Evolutionary conservation across 805 yeast species (phyloP).

Genomic region (Kregervanrija fluxuum): DNA sequence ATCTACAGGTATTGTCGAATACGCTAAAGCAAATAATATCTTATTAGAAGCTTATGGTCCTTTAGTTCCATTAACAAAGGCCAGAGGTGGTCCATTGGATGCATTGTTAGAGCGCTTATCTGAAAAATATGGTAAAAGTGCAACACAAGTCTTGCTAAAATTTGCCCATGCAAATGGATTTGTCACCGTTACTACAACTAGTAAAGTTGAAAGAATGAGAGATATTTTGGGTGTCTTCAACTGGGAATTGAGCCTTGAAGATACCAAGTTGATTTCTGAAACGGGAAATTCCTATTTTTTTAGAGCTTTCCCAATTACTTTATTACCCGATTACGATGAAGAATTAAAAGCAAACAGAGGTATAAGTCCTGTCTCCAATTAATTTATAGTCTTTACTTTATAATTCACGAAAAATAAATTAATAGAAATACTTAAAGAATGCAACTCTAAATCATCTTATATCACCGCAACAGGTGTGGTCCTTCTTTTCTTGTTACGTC

Average conservation of each 20-base stretch:
- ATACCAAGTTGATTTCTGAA: constrained; percentile 20
- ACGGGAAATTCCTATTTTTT: constrained; percentile 20
- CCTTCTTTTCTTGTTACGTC: constrained; percentile 27
- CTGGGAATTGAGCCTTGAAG: constrained; percentile 27
- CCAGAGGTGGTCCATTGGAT: constrained; percentile 23
- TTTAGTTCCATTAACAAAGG: constrained; percentile 35
- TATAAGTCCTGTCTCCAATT: background rate
- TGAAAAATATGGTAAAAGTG: constrained; percentile 31
- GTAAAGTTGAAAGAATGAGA: constrained; percentile 33
- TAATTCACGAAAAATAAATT: too few relatives aligned
- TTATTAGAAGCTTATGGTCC: constrained; percentile 41
- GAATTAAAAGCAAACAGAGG: constrained; percentile 14
- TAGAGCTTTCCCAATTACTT: constrained; percentile 18
- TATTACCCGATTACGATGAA: constrained; percentile 14
- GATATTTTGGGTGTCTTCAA: constrained; percentile 29
- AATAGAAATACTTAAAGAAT: too few relatives aligned
- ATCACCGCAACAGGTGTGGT: too few relatives aligned
- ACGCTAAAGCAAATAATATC: constrained; percentile 28
- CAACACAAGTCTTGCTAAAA: constrained; percentile 37
- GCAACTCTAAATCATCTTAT: too few relatives aligned
- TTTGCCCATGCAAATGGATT: constrained; percentile 37
- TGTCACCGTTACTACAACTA: constrained; percentile 40
- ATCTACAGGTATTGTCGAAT: constrained; percentile 42
- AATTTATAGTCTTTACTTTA: too few relatives aligned
- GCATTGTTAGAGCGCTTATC: constrained; percentile 26